A percentile compares a stretch with the other conserved stretches of the same genome.
Conservation (phyloP, 2,329 filamentous ascomycete species). For the Sordariomycetes sp. region DNA sequence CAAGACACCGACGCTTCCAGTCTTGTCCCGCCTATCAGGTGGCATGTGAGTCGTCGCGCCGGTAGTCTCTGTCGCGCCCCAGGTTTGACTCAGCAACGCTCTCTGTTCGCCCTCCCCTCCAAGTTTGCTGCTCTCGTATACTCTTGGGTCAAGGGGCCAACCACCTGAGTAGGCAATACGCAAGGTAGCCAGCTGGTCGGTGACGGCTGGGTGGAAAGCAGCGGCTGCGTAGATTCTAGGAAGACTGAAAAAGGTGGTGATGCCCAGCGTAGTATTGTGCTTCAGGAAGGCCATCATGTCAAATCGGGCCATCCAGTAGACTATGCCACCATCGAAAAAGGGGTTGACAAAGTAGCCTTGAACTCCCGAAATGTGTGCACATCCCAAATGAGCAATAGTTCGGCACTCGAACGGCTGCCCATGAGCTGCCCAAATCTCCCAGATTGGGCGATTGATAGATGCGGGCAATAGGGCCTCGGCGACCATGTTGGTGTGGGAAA, state of each 20-base stretch:
- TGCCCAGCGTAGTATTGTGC: constrained; percentile 36
- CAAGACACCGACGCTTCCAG: constrained; percentile 31
- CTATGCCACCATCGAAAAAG: constrained; percentile 31
- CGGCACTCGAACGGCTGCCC: constrained; percentile 17
- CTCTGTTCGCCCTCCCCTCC: constrained; percentile 27
- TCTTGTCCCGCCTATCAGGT: constrained; percentile 27
- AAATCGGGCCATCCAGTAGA: constrained; percentile 57
- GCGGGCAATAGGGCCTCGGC: constrained; percentile 22
- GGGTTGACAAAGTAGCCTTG: constrained; percentile 31
- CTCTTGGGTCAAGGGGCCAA: constrained; percentile 44
- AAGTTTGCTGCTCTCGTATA: constrained; percentile 32
- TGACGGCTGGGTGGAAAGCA: constrained; percentile 44
- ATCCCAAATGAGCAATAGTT: constrained; percentile 31
- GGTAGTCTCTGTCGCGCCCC: constrained; percentile 49
- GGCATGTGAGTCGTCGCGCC: constrained; percentile 36
- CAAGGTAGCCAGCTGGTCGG: constrained; percentile 42
- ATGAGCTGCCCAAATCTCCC: constrained; percentile 13
- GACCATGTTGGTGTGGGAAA: constrained; percentile 36
- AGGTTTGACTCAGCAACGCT: constrained; percentile 31
- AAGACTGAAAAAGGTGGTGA: constrained; percentile 49
- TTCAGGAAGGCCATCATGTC: constrained; percentile 44
- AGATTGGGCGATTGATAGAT: constrained; percentile 18
- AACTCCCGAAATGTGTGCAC: constrained; percentile 35
- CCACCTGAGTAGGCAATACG: constrained; percentile 40
- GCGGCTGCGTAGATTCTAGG: constrained; percentile 52